A percentile compares a stretch with the other conserved stretches of the same genome.
Conservation (phyloP, 768 basidiomycete genomes). For the Gyrodon lividus region DNA sequence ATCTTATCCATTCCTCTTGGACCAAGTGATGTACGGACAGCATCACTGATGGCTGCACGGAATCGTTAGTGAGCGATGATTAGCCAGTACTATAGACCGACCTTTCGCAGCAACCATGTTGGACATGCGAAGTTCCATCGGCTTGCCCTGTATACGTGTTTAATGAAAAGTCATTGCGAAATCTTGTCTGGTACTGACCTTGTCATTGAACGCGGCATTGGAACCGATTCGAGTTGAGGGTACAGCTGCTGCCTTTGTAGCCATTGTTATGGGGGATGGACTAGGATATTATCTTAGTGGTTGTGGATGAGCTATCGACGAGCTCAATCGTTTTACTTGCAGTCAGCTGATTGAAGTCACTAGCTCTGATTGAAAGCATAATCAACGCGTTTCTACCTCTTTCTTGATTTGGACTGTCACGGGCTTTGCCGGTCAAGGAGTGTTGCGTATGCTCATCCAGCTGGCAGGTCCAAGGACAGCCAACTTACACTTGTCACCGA, state of each 20-base stretch:
- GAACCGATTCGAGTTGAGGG: constrained; percentile 43
- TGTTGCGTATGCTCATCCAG: constrained; percentile 25
- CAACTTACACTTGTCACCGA: constrained; percentile 17
- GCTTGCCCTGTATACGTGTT: constrained; percentile 74
- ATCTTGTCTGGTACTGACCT: constrained; percentile 41
- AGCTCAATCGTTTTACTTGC: background rate
- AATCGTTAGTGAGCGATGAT: constrained; percentile 4
- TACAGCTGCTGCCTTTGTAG: constrained; percentile 31
- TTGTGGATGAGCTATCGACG: constrained; percentile 11
- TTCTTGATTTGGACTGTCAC: constrained; percentile 27
- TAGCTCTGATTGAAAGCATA: background rate
- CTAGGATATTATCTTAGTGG: too few relatives aligned
- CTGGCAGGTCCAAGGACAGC: background rate
- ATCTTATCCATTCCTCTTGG: constrained; percentile 99
- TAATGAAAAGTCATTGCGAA: constrained; percentile 3
- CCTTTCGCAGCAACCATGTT: constrained; percentile 99
- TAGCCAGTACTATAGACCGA: constrained; percentile 26
- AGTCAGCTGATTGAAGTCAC: background rate
- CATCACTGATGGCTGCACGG: constrained; percentile 87
- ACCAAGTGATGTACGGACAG: constrained; percentile 93
- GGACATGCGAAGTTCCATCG: constrained; percentile 95
- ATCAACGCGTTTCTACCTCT: constrained; percentile 21
- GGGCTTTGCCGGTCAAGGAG: constrained; percentile 30
- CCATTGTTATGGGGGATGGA: constrained; percentile 24
- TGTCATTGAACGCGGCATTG: constrained; percentile 85